Conservation (phyloP, 306 rosid genomes). For the Dicorynia guianensis region DNA sequence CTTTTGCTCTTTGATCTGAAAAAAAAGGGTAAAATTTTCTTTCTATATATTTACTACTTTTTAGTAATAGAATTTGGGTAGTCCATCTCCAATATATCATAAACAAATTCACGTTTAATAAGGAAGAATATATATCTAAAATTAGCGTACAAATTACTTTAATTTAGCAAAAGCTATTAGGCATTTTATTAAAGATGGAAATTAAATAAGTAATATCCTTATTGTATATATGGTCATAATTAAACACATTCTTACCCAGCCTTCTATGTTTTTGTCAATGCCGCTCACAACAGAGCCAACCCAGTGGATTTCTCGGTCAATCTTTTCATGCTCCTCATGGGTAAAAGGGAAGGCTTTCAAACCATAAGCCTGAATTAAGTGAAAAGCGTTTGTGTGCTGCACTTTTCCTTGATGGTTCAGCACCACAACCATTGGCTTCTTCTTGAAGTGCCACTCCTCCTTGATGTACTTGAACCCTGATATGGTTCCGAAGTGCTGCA, state of each 20-base stretch:
- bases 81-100: too few species aligned
- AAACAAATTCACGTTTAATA: too few species aligned
- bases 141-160: too few species aligned
- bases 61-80: too few species aligned
- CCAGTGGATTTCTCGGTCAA: conserved; percentile 33
- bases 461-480: conserved; percentile 63
- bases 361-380: conserved; percentile 61
- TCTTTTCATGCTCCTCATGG: neutral
- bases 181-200: too few species aligned
- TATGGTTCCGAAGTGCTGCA: conserved; percentile 36
- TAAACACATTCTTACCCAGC: conserved; percentile 48
- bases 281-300: conserved; percentile 11
- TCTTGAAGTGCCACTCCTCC: conserved; percentile 69
- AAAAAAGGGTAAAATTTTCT: too few species aligned
- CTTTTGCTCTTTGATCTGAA: conserved; percentile 58
- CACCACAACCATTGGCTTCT: conserved; percentile 56
- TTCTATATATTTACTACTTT: too few species aligned
- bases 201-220: too few species aligned
- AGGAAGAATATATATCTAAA: too few species aligned
- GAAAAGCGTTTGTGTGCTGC: conserved; percentile 55
- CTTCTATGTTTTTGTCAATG: conserved; percentile 19
- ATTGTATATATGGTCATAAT: too few species aligned
- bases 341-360: conserved; percentile 58
- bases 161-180: too few species aligned
- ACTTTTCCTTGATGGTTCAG: conserved; percentile 65